Evolutionary conservation across 164 flowering plant genomes (phyloP).

Genomic region (Hamamelis virginiana): DNA sequence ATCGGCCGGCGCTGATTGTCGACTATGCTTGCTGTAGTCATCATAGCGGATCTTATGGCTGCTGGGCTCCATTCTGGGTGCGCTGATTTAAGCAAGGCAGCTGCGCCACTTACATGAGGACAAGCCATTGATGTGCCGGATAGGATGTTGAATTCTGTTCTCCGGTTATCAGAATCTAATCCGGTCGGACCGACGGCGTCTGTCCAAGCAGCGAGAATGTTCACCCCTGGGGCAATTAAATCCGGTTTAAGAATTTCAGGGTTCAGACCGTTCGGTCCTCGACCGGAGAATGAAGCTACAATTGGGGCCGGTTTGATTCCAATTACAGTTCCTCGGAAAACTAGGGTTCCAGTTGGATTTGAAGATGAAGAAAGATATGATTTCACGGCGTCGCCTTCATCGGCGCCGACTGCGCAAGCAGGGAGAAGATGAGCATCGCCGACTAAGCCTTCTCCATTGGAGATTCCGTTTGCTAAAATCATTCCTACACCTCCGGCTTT

Average conservation of each 20-base stretch:
- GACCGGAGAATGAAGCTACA: constrained; percentile 74
- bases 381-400: constrained; percentile 61
- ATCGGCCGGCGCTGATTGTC: constrained; percentile 42
- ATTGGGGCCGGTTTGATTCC: constrained; percentile 88
- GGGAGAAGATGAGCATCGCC: constrained; percentile 82
- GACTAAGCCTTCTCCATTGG: constrained; percentile 77
- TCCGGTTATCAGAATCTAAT: constrained; percentile 48
- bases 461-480: constrained; percentile 69
- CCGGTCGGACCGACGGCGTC: constrained; percentile 80
- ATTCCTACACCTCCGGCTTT: constrained; percentile 84
- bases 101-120: constrained; percentile 86
- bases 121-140: constrained; percentile 91
- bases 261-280: constrained; percentile 76
- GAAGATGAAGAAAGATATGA: constrained; percentile 40
- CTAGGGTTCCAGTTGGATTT: constrained; percentile 54
- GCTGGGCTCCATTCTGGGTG: constrained; percentile 88
- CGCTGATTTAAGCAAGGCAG: constrained; percentile 76
- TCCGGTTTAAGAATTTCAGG: constrained; percentile 84
- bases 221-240: constrained; percentile 80
- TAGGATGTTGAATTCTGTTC: constrained; percentile 73
- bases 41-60: constrained; percentile 72
- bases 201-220: constrained; percentile 86
- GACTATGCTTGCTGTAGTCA: constrained; percentile 60
- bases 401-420: constrained; percentile 68
- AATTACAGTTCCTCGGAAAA: constrained; percentile 60